phyloP scores from a whole-genome alignment of 352 stramenopile species.

The Blastocystis sp. region DNA sequence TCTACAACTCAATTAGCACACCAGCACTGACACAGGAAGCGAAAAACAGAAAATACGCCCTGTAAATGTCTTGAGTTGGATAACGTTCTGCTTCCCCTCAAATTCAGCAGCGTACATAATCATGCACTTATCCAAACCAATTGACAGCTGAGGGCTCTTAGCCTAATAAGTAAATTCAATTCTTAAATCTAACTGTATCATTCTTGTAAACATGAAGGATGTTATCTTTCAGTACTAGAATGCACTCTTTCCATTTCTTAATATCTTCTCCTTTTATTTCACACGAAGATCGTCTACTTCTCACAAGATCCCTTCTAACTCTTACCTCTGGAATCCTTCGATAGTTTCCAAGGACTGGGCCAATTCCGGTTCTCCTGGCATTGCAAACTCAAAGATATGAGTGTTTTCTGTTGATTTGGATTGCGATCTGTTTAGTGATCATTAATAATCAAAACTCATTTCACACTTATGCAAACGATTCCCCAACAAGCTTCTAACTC shows the following conservation, averaged over 20 bases:
- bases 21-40: not conserved
- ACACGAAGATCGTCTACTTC: conserved; percentile 27
- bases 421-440: not conserved
- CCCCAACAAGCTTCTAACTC: not conserved
- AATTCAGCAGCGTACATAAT: conserved; percentile 43
- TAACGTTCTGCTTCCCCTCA: conserved; percentile 38
- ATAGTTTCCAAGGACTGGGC: conserved; percentile 43
- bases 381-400: not conserved
- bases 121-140: conserved; percentile 62
- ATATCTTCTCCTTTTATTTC: conserved; percentile 46
- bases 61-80: conserved; percentile 42
- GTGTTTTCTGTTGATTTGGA: not conserved
- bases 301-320: too few species aligned
- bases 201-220: conserved; percentile 53
- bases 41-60: conserved; percentile 63
- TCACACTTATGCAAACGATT: not conserved
- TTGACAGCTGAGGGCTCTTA: conserved; percentile 2
- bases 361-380: conserved; percentile 56
- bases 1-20: not conserved
- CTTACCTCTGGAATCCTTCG: conserved; percentile 16
- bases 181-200: not conserved
- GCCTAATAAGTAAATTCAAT: not conserved
- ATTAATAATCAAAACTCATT: not conserved
- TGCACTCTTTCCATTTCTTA: conserved; percentile 60
- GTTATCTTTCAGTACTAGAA: conserved; percentile 53